These are phyloP conservation scores for Choanephora cucurbitarum DNA, from an alignment of 371 early-diverging fungal species.

Conservation along the genomic window DNA sequence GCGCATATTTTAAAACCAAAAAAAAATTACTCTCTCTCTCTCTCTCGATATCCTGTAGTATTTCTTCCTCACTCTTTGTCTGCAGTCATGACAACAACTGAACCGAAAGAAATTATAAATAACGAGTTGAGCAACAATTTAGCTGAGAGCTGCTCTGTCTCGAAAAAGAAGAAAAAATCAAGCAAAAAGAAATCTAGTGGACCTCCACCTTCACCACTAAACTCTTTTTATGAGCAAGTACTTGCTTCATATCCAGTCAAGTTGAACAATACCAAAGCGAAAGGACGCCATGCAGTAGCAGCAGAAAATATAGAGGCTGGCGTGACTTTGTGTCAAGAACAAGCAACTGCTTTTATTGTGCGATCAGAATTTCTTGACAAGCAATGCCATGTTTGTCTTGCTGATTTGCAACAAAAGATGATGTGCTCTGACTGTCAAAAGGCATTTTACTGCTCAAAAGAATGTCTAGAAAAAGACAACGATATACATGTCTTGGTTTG, in stretches of 20 bases:
- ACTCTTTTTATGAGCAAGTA: slow-evolving; percentile 23
- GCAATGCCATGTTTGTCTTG: slow-evolving; percentile 64
- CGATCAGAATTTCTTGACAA: slow-evolving; percentile 53
- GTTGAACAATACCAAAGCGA: slow-evolving; percentile 44
- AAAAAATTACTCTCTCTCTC: no score
- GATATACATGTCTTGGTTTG: slow-evolving; percentile 54
- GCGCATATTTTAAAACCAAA: no score
- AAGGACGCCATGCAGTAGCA: slow-evolving; percentile 70
- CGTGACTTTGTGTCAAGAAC: slow-evolving; percentile 53
- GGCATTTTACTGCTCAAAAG: slow-evolving; percentile 63
- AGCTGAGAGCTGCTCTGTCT: background rate
- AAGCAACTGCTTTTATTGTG: slow-evolving; percentile 61
- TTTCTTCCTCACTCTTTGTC: background rate
- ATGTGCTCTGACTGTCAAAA: slow-evolving; percentile 58
- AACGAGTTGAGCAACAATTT: background rate
- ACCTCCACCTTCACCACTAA: slow-evolving; percentile 1
- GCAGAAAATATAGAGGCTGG: slow-evolving; percentile 51
- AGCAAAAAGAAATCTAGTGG: slow-evolving; percentile 20
- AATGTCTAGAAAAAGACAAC: slow-evolving; percentile 51
- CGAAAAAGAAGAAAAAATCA: slow-evolving; percentile 6
- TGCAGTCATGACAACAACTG: background rate
- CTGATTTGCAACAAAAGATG: slow-evolving; percentile 35
- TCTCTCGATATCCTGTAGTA: no score
- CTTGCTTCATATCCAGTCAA: slow-evolving; percentile 33
- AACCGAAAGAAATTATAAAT: background rate